Percentiles rank a stretch among this genome's conserved stretches.
These are phyloP conservation scores for Saturnispora besseyi DNA, from an alignment of 805 yeast genomes.

Conservation along the genomic window DNA sequence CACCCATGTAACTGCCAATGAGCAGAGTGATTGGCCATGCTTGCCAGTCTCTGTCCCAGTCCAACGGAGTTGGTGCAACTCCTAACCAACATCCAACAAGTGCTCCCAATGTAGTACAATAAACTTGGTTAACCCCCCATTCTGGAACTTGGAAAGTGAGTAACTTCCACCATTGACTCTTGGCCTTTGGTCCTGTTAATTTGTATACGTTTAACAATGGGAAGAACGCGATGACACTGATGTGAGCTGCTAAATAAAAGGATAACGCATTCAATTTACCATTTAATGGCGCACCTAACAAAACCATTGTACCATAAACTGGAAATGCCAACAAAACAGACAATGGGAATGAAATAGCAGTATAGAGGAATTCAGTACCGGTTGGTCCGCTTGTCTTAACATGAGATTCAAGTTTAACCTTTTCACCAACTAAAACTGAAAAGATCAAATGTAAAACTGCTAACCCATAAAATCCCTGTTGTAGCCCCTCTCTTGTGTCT, in stretches of 20 bases:
- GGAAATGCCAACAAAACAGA: slow-evolving; percentile 19
- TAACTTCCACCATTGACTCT: slow-evolving; percentile 21
- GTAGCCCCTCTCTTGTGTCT: slow-evolving; percentile 17
- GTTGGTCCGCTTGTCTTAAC: slow-evolving; percentile 14
- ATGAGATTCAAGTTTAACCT: slow-evolving; percentile 20
- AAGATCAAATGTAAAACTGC: slow-evolving; percentile 9
- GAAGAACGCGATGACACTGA: slow-evolving; percentile 13
- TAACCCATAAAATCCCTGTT: slow-evolving; percentile 11
- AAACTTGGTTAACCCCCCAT: slow-evolving; percentile 27
- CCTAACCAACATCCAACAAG: slow-evolving; percentile 83
- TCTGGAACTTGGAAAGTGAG: slow-evolving; percentile 24
- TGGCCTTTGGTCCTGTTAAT: slow-evolving; percentile 28
- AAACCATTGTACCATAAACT: slow-evolving; percentile 21
- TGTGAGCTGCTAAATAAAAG: slow-evolving; percentile 14
- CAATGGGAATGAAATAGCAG: slow-evolving; percentile 11
- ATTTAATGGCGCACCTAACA: slow-evolving; percentile 19
- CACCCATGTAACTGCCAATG: slow-evolving; percentile 71
- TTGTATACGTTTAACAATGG: slow-evolving; percentile 33
- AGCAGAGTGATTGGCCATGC: slow-evolving; percentile 87
- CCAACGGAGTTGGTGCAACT: slow-evolving; percentile 87
- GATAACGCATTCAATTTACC: slow-evolving; percentile 13
- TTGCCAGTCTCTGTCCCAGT: slow-evolving; percentile 98
- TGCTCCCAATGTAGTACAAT: slow-evolving; percentile 33
- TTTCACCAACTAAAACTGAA: slow-evolving; percentile 17
- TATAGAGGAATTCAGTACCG: slow-evolving; percentile 10